These are phyloP conservation scores for Craspedostauros australis DNA, from an alignment of 108 stramenopile species.

Conservation along the genomic window DNA sequence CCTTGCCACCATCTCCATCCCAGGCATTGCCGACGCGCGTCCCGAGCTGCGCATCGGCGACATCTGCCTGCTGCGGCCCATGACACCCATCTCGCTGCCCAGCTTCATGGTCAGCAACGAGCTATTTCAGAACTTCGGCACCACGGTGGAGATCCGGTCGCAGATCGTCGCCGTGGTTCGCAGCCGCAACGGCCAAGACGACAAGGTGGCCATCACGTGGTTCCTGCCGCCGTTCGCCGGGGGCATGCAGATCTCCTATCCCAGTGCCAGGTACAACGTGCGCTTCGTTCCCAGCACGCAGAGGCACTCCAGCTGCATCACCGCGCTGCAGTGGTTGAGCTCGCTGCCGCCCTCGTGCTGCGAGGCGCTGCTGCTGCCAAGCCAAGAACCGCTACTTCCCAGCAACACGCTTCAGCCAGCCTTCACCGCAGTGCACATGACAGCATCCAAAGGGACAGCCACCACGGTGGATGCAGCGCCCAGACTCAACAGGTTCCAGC, in stretches of 20 bases:
- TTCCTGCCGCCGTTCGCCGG: background rate
- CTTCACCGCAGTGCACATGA: conserved; percentile 3
- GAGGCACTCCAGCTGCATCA: background rate
- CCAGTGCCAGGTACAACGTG: background rate
- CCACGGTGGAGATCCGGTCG: conserved; percentile 10
- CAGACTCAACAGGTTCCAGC: conserved; percentile 41
- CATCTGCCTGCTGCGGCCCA: conserved; percentile 51
- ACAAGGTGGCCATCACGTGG: conserved; percentile 10
- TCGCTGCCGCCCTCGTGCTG: too few relatives aligned
- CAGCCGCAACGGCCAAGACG: conserved; percentile 10
- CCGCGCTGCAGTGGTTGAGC: background rate
- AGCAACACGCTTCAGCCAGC: too few relatives aligned
- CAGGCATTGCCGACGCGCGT: conserved; percentile 52
- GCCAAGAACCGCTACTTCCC: background rate
- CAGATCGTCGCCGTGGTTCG: conserved; percentile 19
- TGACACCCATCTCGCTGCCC: conserved; percentile 1
- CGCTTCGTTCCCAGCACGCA: background rate
- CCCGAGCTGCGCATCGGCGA: conserved; percentile 52
- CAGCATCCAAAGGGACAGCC: too few relatives aligned
- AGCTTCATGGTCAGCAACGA: background rate
- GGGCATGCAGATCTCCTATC: background rate
- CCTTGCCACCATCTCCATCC: conserved; percentile 5
- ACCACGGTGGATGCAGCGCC: too few relatives aligned
- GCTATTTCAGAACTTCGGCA: background rate
- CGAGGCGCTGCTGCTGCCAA: background rate